Base-by-base conservation (phyloP, 2,329 filamentous ascomycete species). In the Mariannaea elegans region DNA sequence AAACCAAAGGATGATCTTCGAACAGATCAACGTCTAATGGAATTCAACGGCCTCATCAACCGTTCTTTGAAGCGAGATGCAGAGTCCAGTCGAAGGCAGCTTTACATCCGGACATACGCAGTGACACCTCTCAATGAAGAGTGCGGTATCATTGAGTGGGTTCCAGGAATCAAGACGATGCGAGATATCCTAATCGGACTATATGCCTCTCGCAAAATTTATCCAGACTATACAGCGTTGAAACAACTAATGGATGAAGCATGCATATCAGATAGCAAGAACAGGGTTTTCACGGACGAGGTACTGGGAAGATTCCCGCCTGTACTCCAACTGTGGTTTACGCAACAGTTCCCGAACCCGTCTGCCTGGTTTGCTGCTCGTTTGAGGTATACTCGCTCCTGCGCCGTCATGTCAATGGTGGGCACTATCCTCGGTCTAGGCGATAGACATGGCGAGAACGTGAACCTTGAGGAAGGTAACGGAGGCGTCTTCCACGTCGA, bases 351-450 rank as follows among this genome's bases (percentile, higher is more conserved):
- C 73, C 93, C 95, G 0, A 93, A 97, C 72, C 94, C 96, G 4
- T 92, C 92, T 12, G 84, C 90, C 1, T 99, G 95, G 95, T 96
- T 99, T 75, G 86, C 88, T 2, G 94, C 94, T 9, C 87, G 95
- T 7, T 83, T 98, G 42, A 87, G 89, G 45, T 99, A 98, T 77
- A 96, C 95, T 2, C 88, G 95, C 4, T 97, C 95, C 1, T 94
- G 92, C 71, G 95, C 96, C 10, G 95, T 99, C 66, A 99, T 99
- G 94, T 97, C 93, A n/a, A 99, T 99, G 87, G 93, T 97, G 4
- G 95, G 95, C 48, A 96, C 97, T 56, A 94, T 98, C 47, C 85
- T 99, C 4, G 95, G 91, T 0, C 83, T 99, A 1, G 95, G 95
- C 36, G 95, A 99, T 77, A 89, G 95, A 4, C 95, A 99, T 77